Evolutionary conservation across 2,329 filamentous ascomycete species (phyloP), one percentile per base, ranked within the genome.

Genomic region (Leptographium flavum): DNA sequence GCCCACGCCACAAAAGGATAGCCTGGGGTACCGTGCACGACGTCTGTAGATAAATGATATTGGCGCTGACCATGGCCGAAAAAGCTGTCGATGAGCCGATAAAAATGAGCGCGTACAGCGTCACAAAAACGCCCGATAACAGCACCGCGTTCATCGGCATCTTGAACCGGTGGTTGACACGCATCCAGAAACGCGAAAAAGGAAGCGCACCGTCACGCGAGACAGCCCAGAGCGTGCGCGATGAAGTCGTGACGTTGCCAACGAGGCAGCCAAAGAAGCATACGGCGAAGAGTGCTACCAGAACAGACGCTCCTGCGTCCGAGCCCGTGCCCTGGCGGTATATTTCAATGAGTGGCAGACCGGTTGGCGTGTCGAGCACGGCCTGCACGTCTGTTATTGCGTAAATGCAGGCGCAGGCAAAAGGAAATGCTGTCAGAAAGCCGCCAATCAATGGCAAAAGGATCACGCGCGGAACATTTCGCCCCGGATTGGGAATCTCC

Each of bases 51-150:
- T 47, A 46, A 13, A 53, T 38, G 15, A 49, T 43, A 31, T 45
- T 44, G 6, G 45, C 45, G 19, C 50, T 44, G 32, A 49, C 47
- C 32, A 53, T 47, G 28, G 42, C 37, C 14, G 48, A 47, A 39
- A 49, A 45, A 1, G 57, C 57, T 1, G 57, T 58, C 2, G 54
- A 52, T 0, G 56, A 59, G 3, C 57, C 57, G 1, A 59, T 48
- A 39, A 57, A 59, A 1, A 59, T 55, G 6, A 56, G 45, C 2
- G 55, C 57, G 8, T 60, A 60, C 22, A 48, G 42, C 4, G 47
- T 41, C 25, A 47, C 45, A 31, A 47, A 43, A 0, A 30, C 19
- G 37, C 35, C 48, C 10, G 43, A 45, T 15, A 49, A 23, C 4
- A 45, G 4, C 50, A 57, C 28, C 1, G 56, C 50, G 14, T 58